Conservation (phyloP, 108 stramenopile species). For the Aurantiochytrium sp. region DNA sequence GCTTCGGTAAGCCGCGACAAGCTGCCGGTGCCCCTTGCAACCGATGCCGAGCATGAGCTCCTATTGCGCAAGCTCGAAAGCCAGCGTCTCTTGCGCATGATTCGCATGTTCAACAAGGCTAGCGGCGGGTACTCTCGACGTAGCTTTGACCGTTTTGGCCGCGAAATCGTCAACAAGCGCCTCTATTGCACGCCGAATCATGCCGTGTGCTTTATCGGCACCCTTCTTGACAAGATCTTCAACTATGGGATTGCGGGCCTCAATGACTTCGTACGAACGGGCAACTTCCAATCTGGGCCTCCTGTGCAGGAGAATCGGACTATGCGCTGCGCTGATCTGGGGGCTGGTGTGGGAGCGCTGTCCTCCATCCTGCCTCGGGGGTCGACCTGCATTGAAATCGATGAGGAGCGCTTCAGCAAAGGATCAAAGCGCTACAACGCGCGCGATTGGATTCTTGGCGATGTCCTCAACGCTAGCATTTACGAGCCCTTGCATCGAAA, state of each 20-base stretch:
- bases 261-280: neutral
- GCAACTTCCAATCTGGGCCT: neutral
- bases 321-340: neutral
- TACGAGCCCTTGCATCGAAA: neutral
- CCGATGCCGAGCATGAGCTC: neutral
- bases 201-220: neutral
- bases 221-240: neutral
- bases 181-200: neutral
- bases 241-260: neutral
- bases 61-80: neutral
- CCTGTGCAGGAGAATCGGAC: neutral
- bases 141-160: neutral
- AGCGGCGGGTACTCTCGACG: neutral
- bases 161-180: neutral
- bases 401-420: neutral
- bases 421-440: neutral
- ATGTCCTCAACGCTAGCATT: neutral
- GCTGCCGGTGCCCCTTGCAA: neutral
- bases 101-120: neutral
- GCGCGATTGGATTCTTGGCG: neutral
- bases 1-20: neutral
- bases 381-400: neutral
- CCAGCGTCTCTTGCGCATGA: neutral
- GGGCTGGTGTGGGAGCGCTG: neutral
- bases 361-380: neutral